Evolutionary conservation across 345 rosid genomes (phyloP), one percentile per base, ranked within the genome.

Genomic region (Brassica nigra): DNA sequence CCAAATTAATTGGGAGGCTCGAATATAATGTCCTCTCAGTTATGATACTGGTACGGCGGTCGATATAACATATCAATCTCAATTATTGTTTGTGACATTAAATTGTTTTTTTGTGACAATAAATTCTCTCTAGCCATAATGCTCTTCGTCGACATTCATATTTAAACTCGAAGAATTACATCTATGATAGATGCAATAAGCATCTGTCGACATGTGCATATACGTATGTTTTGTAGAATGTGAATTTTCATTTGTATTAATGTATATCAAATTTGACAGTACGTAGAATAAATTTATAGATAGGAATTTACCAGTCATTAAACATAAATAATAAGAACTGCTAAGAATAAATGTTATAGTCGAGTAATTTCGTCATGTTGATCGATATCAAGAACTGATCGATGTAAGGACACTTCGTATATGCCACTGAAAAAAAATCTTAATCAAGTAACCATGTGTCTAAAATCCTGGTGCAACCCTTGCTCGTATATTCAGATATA

Each of bases 121-220:
- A 59, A 59, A 44, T 66, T 79, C 7, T 29, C 62, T 39, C 28
- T 11, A 39, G 34, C 23, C 14, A 63, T 63, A 36, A 37, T 42
- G 61, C 74, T 64, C 47, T 54, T 79, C 69, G 74, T 79, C 82
- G 77, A 78, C 73, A 78, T 65, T 31, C 76, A 55, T 28, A 71
- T 62, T 33, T 34, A 36, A 71, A 47, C 76, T 64, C 30, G 27
- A 64, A 39, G 44, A 8, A 61, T 28, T 37, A 57, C 73, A 65
- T 39, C 27, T 49, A 55, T 14, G n/a, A 62, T 62, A 14, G 16
- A 55, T 54, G 15, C 27, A 23, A 23, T 71, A 63, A 54, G 44
- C 8, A 59, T 36, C 14, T 55, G 23, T 66, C 68, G 54, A 73
- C 77, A 44, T 55, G 49, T 63, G 39, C 37, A 42, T 79, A 57